Evolutionary conservation across 169 alveolate species (phyloP).

Genomic region (Cryptosporidium bovis): DNA sequence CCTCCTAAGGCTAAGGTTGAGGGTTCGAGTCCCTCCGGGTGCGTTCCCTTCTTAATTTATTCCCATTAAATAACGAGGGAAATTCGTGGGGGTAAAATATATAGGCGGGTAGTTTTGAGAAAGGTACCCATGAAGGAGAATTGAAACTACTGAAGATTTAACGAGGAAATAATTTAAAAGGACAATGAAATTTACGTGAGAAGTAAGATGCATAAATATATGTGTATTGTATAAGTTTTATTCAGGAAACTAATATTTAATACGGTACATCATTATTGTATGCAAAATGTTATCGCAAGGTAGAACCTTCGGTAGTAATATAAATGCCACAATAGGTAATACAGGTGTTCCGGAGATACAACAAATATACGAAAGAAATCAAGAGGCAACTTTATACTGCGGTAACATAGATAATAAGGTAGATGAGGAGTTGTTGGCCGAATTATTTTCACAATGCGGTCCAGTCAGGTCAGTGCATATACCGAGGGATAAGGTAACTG

Average conservation of each 20-base stretch:
- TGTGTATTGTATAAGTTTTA: background rate
- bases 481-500: conserved; percentile 95
- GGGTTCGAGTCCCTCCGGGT: conserved; percentile 97
- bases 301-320: background rate
- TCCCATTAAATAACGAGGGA: background rate
- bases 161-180: too few relatives aligned
- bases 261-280: background rate
- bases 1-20: conserved; percentile 95
- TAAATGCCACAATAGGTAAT: too few relatives aligned
- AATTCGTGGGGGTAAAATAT: too few relatives aligned
- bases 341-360: conserved; percentile 81
- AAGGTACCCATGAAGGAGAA: too few relatives aligned
- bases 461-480: conserved; percentile 96
- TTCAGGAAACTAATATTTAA: background rate
- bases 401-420: conserved; percentile 96
- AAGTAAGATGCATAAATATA: too few relatives aligned
- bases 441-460: conserved; percentile 96
- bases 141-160: too few relatives aligned
- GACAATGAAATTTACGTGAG: too few relatives aligned
- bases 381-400: conserved; percentile 91
- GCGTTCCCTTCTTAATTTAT: conserved; percentile 72
- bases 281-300: background rate
- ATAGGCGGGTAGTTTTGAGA: too few relatives aligned
- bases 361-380: conserved; percentile 89
- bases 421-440: conserved; percentile 97